Evolutionary conservation across 2,329 filamentous ascomycete genomes (phyloP), one percentile per base, ranked within the genome.

Genomic region (Verruconis gallopava): DNA sequence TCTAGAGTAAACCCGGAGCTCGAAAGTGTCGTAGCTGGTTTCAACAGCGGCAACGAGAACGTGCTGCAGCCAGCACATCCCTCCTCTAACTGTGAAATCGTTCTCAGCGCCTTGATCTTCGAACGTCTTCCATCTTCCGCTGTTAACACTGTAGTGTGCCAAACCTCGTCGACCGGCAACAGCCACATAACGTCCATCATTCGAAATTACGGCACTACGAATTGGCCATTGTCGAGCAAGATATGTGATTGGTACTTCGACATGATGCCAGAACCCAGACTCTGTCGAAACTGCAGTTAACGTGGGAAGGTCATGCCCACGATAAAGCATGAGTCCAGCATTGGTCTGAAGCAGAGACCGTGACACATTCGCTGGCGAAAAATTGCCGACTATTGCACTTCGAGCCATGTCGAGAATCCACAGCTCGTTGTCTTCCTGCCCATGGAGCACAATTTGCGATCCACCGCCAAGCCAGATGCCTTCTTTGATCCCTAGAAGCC

Each of bases 21-120:
- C 82, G 53, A 86, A 86, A 17, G 78, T 78, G 49, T 79, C 75
- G 25, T 30, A 30, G 50, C 82, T 83, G 42, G 77, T 79, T 60
- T 98, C 91, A n/a, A 95, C 80, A 3, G 89, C 86, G 30, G 86
- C 88, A 43, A 96, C 84, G 14, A 98, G 69, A 21, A 96, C 83
- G 61, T 98, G 89, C 50, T 93, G 86, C 56, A 93, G 88, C 91
- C 91, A 98, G 58, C 89, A 96, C 88, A 98, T 94, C 4, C 91
- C 91, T 38, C 91, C 91, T 48, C 88, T 73, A 12, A 98, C 85
- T 18, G 85, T 77, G 56, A 98, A 98, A 48, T 88, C 85, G 52
- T 88, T 86, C 60, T 96, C 91, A 54, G 80, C 73, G 21, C 73
- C 75, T 19, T 79, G 73, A 52, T 88, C 85, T 38, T 81, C 73